Conservation (phyloP, 768 basidiomycete species). For the Daedaleopsis sinensis region DNA sequence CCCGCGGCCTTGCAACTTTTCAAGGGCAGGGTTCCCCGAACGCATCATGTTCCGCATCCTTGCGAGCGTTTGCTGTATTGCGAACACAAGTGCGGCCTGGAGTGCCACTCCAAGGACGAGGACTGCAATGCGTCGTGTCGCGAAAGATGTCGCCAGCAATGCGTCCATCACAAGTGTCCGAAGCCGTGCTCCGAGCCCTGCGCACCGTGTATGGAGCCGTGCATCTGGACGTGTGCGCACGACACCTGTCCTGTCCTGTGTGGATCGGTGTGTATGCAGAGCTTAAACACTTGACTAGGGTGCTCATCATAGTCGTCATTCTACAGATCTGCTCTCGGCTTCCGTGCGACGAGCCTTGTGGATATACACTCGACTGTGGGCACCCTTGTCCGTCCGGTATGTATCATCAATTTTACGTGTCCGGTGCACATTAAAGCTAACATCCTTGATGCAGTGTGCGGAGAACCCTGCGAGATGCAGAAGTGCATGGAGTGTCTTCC, state of each 20-base stretch:
- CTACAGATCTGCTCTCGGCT: constrained; percentile 39
- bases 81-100: constrained; percentile 33
- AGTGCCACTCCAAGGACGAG: constrained; percentile 31
- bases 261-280: constrained; percentile 34
- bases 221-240: constrained; percentile 39
- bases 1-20: too few relatives aligned
- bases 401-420: not conserved
- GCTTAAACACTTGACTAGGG: not conserved
- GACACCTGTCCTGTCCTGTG: constrained; percentile 37
- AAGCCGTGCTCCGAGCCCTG: constrained; percentile 36
- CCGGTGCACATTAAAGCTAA: not conserved
- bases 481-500: constrained; percentile 36
- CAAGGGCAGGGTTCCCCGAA: constrained; percentile 6
- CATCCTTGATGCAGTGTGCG: constrained; percentile 33
- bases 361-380: constrained; percentile 34
- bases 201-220: constrained; percentile 39
- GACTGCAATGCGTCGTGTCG: constrained; percentile 32
- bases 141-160: constrained; percentile 29
- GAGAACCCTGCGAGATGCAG: constrained; percentile 39
- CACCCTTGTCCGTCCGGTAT: constrained; percentile 43
- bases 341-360: constrained; percentile 40
- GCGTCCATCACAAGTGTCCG: constrained; percentile 33
- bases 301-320: not conserved
- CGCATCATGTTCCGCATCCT: constrained; percentile 28
- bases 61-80: constrained; percentile 37